A percentile compares a stretch with the other conserved stretches of the same genome.
Conservation (phyloP, 106 monocot genomes). For the Dactylorhiza incarnata region DNA sequence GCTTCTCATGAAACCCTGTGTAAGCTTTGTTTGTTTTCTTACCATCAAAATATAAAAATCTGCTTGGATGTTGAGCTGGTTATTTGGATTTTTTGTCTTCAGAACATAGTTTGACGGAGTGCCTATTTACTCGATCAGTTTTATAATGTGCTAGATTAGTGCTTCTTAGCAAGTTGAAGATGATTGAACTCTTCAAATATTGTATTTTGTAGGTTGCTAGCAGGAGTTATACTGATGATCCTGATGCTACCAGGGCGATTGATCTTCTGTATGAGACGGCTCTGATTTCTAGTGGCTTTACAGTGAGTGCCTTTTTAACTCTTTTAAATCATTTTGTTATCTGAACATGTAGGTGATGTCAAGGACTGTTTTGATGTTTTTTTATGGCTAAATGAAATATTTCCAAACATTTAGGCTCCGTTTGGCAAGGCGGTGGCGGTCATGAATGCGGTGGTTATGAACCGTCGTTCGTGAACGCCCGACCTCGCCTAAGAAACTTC, state of each 20-base stretch:
- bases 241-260: slow-evolving; percentile 67
- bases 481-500: too few relatives aligned
- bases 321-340: too few relatives aligned
- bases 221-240: slow-evolving; percentile 49
- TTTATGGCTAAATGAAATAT: too few relatives aligned
- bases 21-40: too few relatives aligned
- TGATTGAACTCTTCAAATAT: background rate
- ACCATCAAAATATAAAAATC: background rate
- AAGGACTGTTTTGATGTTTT: too few relatives aligned
- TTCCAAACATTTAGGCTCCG: too few relatives aligned
- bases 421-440: too few relatives aligned
- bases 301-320: slow-evolving; percentile 32
- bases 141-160: background rate
- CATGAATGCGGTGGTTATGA: too few relatives aligned
- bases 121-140: background rate
- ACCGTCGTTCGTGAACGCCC: too few relatives aligned
- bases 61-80: background rate
- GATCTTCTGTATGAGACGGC: slow-evolving; percentile 89
- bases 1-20: background rate
- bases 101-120: background rate
- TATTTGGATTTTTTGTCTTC: background rate
- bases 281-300: slow-evolving; percentile 89
- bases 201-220: slow-evolving; percentile 49
- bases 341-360: too few relatives aligned
- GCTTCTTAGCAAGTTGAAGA: background rate